Evolutionary conservation across 352 stramenopile genomes (phyloP).

Genomic region (Paralagenidium karlingii): DNA sequence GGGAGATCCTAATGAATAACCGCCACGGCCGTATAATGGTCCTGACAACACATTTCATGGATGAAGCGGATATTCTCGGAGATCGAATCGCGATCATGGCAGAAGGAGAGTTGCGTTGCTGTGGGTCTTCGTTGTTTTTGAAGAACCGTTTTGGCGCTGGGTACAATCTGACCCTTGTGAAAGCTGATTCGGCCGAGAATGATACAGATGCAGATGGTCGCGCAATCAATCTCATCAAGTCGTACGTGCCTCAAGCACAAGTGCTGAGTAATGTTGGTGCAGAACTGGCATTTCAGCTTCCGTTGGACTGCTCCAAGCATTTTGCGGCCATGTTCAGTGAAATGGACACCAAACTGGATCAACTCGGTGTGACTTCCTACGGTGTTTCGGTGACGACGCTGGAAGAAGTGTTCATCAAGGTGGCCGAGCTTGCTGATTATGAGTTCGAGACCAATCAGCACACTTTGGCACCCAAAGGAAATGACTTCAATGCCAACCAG

Average conservation of each 20-base stretch:
- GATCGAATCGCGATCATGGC: conserved; percentile 81
- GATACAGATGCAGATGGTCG: conserved; percentile 40
- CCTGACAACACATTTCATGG: conserved; percentile 93
- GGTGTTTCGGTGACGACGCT: conserved; percentile 87
- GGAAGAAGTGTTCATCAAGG: conserved; percentile 87
- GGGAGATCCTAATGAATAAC: conserved; percentile 62
- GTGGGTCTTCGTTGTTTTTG: conserved; percentile 55
- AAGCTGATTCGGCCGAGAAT: conserved; percentile 18
- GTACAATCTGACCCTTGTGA: conserved; percentile 60
- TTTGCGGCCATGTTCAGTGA: conserved; percentile 52
- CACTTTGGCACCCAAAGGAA: conserved; percentile 30
- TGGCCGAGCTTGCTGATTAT: conserved; percentile 43
- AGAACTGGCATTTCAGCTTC: conserved; percentile 60
- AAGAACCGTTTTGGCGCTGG: conserved; percentile 61
- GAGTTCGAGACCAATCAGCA: conserved; percentile 40
- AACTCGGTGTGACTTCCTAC: conserved; percentile 32
- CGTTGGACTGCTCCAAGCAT: conserved; percentile 19
- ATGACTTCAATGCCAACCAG: no score
- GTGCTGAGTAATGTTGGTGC: conserved; percentile 55
- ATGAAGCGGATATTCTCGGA: conserved; percentile 79
- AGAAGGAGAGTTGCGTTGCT: conserved; percentile 55
- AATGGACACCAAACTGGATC: conserved; percentile 27
- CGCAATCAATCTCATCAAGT: conserved; percentile 29
- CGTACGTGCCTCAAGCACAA: conserved; percentile 17
- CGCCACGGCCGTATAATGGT: conserved; percentile 66